Base-by-base conservation (phyloP, 371 early-diverging fungal genomes). In the Mucor circinelloides region DNA sequence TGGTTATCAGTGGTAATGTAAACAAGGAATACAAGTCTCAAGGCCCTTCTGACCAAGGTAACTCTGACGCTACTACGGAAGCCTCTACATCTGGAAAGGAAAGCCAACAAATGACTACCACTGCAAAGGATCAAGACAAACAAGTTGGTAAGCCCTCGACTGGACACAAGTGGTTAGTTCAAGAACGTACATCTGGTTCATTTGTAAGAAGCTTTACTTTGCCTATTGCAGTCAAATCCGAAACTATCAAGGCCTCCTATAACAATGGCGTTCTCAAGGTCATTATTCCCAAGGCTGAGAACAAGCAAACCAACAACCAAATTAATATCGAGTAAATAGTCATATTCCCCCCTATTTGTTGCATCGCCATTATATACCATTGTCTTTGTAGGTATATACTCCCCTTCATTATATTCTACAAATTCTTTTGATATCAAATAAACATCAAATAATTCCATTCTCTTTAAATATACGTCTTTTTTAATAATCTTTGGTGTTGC, bases 201-300 rank as follows among this genome's bases (percentile, higher is more conserved):
- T 81, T 81, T 67, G 50, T 55, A 2, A 50, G 82, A 56, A 32
- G 69, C 1, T 77, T 79, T 54, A 54, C 68, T 0, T 81, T 81
- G 67, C 82, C 82, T 40, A 30, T 50, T 0, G 55, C 60, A 8
- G 66, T 81, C 30, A 58, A 79, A 21, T 27, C 61, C 25, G 70
- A 73, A 3, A n/a, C n/a, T n/a, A n/a, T n/a, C n/a, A n/a, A n/a
- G n/a, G n/a, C n/a, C n/a, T n/a, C n/a, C n/a, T n/a, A 64, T 58
- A 64, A 78, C 58, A 67, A 81, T 62, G 82, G 82, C 44, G 28
- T 77, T 19, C 61, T 81, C 9, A 65, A 72, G 28, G 66, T 81
- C 15, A 61, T 25, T 13, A 65, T 81, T 8, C 81, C 81, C 19
- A 81, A 81, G 58, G 27, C 66, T 12, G 31, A 32, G 31, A 40